phyloP scores from a whole-genome alignment of 2,329 filamentous ascomycete species.

The Bimuria novae-zelandiae region DNA sequence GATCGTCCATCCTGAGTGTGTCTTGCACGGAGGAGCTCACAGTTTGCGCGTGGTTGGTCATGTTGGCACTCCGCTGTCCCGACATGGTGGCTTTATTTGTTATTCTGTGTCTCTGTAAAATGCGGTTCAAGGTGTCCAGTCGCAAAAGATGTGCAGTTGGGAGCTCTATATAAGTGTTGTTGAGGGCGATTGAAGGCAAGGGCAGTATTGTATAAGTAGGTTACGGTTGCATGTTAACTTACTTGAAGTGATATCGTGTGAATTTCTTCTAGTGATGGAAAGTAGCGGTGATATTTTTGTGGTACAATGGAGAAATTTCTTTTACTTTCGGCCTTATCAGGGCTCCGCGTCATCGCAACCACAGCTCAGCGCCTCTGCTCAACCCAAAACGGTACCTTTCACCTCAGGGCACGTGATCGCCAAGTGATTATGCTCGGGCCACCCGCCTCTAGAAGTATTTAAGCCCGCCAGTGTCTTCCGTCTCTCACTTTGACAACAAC shows the following conservation, averaged over 20 bases:
- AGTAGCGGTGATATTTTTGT: neutral
- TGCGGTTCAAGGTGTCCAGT: neutral
- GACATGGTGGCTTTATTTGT: neutral
- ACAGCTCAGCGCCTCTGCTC: too few relatives aligned
- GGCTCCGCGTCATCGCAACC: too few relatives aligned
- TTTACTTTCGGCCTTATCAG: too few relatives aligned
- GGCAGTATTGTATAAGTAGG: neutral
- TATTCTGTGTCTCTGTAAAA: neutral
- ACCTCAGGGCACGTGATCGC: too few relatives aligned
- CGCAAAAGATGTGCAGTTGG: neutral
- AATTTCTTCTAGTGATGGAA: neutral
- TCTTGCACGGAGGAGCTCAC: neutral
- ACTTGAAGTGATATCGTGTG: neutral
- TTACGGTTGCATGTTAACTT: neutral
- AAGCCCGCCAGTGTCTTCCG: too few relatives aligned
- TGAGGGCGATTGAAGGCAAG: neutral
- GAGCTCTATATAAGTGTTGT: neutral
- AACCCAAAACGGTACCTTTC: too few relatives aligned
- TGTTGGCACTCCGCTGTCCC: neutral
- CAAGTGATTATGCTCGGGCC: too few relatives aligned
- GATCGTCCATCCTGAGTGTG: neutral
- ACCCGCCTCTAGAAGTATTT: too few relatives aligned
- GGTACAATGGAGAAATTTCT: neutral
- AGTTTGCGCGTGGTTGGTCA: neutral
- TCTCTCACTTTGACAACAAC: too few relatives aligned